Evolutionary conservation across 164 flowering plant species (phyloP).

Genomic region (Umbilicus rupestris): DNA sequence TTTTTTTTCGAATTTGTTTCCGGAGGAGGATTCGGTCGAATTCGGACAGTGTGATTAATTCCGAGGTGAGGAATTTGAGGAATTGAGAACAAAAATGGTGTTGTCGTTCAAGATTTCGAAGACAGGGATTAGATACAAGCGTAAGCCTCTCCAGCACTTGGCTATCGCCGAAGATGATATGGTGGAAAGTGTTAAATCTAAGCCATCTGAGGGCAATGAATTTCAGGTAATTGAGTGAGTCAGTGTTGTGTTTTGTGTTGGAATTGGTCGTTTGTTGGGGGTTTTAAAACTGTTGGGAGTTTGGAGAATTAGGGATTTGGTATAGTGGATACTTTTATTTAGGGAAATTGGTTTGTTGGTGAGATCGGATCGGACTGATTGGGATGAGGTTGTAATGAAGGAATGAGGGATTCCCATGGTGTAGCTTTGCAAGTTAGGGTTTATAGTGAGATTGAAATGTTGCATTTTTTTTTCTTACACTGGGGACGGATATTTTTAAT

Average conservation of each 20-base stretch:
- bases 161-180: slow-evolving; percentile 7
- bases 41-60: neutral
- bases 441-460: neutral
- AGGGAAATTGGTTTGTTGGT: too few relatives aligned
- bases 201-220: neutral
- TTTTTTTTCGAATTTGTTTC: neutral
- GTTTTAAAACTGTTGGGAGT: too few relatives aligned
- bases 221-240: neutral
- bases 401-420: too few relatives aligned
- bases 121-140: slow-evolving; percentile 49
- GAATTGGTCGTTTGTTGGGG: too few relatives aligned
- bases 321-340: neutral
- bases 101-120: slow-evolving; percentile 68
- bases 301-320: neutral
- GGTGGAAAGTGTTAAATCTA: neutral
- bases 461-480: neutral
- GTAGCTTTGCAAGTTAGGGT: neutral
- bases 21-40: too few relatives aligned
- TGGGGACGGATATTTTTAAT: neutral
- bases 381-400: too few relatives aligned
- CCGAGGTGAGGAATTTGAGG: neutral
- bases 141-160: slow-evolving; percentile 29
- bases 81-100: slow-evolving; percentile 34
- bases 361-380: neutral
- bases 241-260: neutral